Evolutionary conservation across 2,329 filamentous ascomycete species (phyloP).

Genomic region (Pestalotiopsis sp.): DNA sequence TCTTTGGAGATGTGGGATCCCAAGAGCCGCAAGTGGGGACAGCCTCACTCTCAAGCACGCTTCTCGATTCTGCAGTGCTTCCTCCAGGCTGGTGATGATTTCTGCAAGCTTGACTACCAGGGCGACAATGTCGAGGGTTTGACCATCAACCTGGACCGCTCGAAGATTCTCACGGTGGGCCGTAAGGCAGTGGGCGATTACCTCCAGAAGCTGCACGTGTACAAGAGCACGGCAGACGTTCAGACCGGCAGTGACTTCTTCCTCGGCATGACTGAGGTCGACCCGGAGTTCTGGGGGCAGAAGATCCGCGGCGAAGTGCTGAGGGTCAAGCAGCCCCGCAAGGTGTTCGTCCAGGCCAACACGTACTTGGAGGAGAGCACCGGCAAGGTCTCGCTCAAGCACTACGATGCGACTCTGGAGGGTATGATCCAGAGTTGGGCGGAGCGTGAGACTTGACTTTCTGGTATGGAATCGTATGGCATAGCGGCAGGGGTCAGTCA

Average conservation of each 20-base stretch:
- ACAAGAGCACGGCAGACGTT: conserved; percentile 87
- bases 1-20: conserved; percentile 96
- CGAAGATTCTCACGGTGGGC: conserved; percentile 83
- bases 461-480: not conserved
- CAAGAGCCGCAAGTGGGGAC: conserved; percentile 88
- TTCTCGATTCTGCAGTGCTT: conserved; percentile 86
- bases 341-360: conserved; percentile 94
- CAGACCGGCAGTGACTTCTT: conserved; percentile 79
- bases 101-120: conserved; percentile 78
- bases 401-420: conserved; percentile 81
- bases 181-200: conserved; percentile 82
- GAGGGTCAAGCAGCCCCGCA: conserved; percentile 78
- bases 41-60: conserved; percentile 87
- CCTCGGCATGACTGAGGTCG: conserved; percentile 80
- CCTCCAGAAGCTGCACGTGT: conserved; percentile 89
- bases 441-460: conserved; percentile 54
- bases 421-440: conserved; percentile 85
- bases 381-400: conserved; percentile 75
- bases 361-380: conserved; percentile 71
- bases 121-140: conserved; percentile 78
- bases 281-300: conserved; percentile 79
- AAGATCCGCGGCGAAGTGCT: conserved; percentile 78
- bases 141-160: conserved; percentile 80
- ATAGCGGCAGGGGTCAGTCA: not conserved
- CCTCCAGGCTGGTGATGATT: conserved; percentile 82